Base-by-base conservation (phyloP, 305 asterid genomes). In the Withania somnifera region DNA sequence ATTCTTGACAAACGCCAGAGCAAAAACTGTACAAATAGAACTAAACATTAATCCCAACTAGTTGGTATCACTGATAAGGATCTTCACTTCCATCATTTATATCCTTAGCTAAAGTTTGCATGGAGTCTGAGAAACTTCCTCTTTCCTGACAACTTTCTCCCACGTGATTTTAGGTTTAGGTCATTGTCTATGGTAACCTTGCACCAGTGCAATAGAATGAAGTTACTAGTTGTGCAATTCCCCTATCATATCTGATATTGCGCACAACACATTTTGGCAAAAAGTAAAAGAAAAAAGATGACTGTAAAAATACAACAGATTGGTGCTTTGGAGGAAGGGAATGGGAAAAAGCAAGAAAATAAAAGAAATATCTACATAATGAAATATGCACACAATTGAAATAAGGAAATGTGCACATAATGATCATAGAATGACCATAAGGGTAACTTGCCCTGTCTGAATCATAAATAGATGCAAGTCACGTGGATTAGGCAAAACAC, bases 401-500 rank as follows among this genome's bases (percentile, higher is more conserved):
- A 69, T 15, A 75, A 50, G 17, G 61, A 28, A 28, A 47, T 7
- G 26, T 9, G 60, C 61, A 26, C 45, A 26, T 47, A 73, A 69
- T 42, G 56, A 42, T 22, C 57, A 71, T 71, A 45, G 38, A 71
- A 71, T 71, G 58, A 22, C 40, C 38, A 45, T 22, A 24, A 50
- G 26, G 45, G 61, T 50, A 50, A 50, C 86, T 86, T 90, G 94
- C 99, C 98, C 98, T 7, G 98, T 93, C 83, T 93, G 97, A 84
- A 94, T 94, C 99, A 96, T 93, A 84, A 94, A 93, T 82, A 96
- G 98, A 89, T 96, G 94, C 89, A 92, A 89, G 88, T 94, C 98
- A 40, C 91, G 80, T 2, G 98, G 98, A 89, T 93, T 96, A 26
- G 99, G 94, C 45, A 94, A 88, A 85, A 96, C 94, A 81, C 97